Evolutionary conservation across 2,329 filamentous ascomycete species (phyloP), one percentile per base, ranked within the genome.

Genomic region (Xylariaceae sp.): DNA sequence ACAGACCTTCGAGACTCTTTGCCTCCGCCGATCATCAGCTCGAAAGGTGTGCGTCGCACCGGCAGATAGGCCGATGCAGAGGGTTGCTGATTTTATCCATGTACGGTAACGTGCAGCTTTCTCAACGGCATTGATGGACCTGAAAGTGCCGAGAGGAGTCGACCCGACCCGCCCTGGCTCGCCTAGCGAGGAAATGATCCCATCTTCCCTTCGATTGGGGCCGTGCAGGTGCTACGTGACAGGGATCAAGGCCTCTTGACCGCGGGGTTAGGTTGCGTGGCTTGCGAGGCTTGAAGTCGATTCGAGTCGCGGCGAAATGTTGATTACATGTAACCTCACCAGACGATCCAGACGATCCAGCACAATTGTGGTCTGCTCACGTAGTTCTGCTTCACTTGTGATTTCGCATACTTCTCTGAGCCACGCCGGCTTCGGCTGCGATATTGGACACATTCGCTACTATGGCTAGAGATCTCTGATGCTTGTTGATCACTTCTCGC

Each of bases 111-210:
- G 51, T 47, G 52, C 52, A 56, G 52, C 45, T 48, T 42, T 51
- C 36, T 45, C 47, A 56, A 54, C 51, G 54, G 54, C 54, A 54
- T 52, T 56, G 49, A 45, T 33, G 51, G 52, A 52, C 54, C 52
- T 56, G 42, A 50, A 56, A 54, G 52, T 56, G 54, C 54, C 54
- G 54, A 56, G 48, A 42, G 47, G 36, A 53, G 47, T 50, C 47
- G 52, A 55, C 52, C 52, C 22, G 50, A 47, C 44, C 52, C 49
- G 52, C 52, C 44, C 52, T 54, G 52, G 52, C 52, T n/a, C n/a
- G n/a, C n/a, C n/a, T n/a, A n/a, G 52, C 52, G 53, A 27, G 22
- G 7, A 27, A 27, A 54, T 51, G 53, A 56, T 46, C 51, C 53
- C 47, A 51, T 54, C 44, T 36, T 47, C 19, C 39, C 27, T 18